Conservation (phyloP, 305 asterid genomes). For the Fraxinus sp. region DNA sequence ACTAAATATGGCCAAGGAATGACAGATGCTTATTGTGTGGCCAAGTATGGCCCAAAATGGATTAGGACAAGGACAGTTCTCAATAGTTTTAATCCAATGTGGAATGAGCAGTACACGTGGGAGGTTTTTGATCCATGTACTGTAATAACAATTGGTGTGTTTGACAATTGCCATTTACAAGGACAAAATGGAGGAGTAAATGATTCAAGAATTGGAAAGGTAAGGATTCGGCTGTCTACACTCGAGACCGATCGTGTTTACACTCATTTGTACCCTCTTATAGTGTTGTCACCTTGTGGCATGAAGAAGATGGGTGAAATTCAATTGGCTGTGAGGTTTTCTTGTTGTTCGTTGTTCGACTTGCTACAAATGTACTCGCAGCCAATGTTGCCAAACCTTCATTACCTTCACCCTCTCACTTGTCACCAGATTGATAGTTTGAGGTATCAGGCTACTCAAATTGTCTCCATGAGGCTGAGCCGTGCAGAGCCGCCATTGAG, state of each 20-base stretch:
- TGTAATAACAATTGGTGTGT: slow-evolving; percentile 69
- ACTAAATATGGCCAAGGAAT: slow-evolving; percentile 48
- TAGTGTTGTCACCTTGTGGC: slow-evolving; percentile 66
- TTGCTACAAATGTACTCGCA: slow-evolving; percentile 54
- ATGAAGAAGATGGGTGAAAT: slow-evolving; percentile 89
- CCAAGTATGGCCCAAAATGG: slow-evolving; percentile 93
- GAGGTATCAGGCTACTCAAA: slow-evolving; percentile 72
- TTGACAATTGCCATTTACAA: slow-evolving; percentile 71
- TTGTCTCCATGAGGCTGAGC: slow-evolving; percentile 57
- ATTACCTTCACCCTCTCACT: slow-evolving; percentile 66
- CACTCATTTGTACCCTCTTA: slow-evolving; percentile 75
- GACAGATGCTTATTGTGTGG: slow-evolving; percentile 88
- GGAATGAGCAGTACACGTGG: slow-evolving; percentile 97
- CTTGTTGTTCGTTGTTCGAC: slow-evolving; percentile 63
- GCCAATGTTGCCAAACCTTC: slow-evolving; percentile 63
- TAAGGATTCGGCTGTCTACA: slow-evolving; percentile 71
- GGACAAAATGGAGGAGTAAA: slow-evolving; percentile 48
- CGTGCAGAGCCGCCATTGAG: slow-evolving; percentile 81
- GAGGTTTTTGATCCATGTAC: slow-evolving; percentile 90
- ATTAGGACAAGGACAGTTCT: slow-evolving; percentile 71
- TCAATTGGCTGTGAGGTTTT: slow-evolving; percentile 81
- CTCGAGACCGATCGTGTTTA: slow-evolving; percentile 76
- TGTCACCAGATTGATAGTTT: slow-evolving; percentile 55
- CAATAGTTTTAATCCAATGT: slow-evolving; percentile 59
- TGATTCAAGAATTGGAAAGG: slow-evolving; percentile 80